These are phyloP conservation scores for Fusarium duplospermum DNA, from an alignment of 2,329 filamentous ascomycete species.

Conservation along the genomic window DNA sequence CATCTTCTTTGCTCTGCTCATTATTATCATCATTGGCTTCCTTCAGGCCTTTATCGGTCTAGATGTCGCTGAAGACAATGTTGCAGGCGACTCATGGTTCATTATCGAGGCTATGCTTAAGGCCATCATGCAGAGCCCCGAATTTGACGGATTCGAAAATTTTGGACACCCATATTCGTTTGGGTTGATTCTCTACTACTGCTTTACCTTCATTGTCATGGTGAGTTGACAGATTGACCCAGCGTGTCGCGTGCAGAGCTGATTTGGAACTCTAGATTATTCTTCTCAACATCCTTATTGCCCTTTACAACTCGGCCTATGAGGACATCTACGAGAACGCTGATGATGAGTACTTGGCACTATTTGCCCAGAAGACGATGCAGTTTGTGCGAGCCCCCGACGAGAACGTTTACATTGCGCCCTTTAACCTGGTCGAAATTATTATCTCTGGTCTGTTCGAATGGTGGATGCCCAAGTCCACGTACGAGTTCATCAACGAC, in stretches of 20 bases:
- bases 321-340: conserved; percentile 95
- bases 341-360: conserved; percentile 92
- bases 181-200: conserved; percentile 94
- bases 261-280: conserved; percentile 61
- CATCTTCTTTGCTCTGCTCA: conserved; percentile 93
- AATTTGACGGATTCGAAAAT: conserved; percentile 88
- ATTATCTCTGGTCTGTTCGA: conserved; percentile 83
- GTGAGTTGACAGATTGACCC: conserved; percentile 58
- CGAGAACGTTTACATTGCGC: conserved; percentile 97
- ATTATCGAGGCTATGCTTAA: conserved; percentile 88
- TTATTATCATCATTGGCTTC: conserved; percentile 87
- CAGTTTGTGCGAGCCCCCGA: conserved; percentile 97
- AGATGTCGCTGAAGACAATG: conserved; percentile 81
- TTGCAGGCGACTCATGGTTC: conserved; percentile 75
- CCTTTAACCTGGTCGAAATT: conserved; percentile 93
- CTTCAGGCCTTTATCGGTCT: conserved; percentile 94
- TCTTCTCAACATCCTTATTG: conserved; percentile 94
- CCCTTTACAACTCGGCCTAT: conserved; percentile 96
- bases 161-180: conserved; percentile 95
- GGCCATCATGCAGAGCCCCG: conserved; percentile 89
- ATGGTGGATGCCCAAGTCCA: conserved; percentile 87
- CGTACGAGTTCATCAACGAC: conserved; percentile 88
- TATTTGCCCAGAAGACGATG: conserved; percentile 95
- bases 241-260: neutral
- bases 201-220: conserved; percentile 98